Percentiles rank a stretch among this genome's conserved stretches.
phyloP scores from a whole-genome alignment of 805 yeast genomes.

The Starmerella kuoi region DNA sequence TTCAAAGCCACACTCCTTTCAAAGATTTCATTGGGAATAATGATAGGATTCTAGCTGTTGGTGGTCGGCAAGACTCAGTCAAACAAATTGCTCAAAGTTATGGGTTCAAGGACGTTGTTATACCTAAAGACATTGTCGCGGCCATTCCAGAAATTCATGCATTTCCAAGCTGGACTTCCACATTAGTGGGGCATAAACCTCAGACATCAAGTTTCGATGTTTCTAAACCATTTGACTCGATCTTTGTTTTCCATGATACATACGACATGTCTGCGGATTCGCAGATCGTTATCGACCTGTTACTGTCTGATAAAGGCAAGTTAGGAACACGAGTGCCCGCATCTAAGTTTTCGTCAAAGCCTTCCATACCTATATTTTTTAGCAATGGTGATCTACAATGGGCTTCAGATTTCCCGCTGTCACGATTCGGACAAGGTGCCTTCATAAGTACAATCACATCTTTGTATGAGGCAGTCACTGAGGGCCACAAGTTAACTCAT shows the following conservation, averaged over 20 bases:
- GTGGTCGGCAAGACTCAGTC: constrained; percentile 79
- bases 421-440: constrained; percentile 92
- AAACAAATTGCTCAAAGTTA: constrained; percentile 70
- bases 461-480: constrained; percentile 65
- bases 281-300: constrained; percentile 72
- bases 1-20: constrained; percentile 94
- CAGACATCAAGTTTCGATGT: constrained; percentile 39
- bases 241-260: constrained; percentile 81
- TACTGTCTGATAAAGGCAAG: constrained; percentile 62
- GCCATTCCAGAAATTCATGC: constrained; percentile 85
- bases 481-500: constrained; percentile 61
- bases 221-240: constrained; percentile 59
- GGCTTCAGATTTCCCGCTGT: constrained; percentile 75
- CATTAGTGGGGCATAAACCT: constrained; percentile 43
- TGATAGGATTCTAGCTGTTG: constrained; percentile 71
- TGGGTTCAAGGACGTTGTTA: constrained; percentile 72
- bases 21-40: constrained; percentile 57
- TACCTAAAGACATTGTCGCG: constrained; percentile 69
- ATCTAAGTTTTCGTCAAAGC: constrained; percentile 36
- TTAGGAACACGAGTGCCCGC: constrained; percentile 55
- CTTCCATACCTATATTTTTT: constrained; percentile 73
- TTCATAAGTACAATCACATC: constrained; percentile 81
- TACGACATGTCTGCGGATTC: constrained; percentile 76
- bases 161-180: constrained; percentile 65
- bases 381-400: constrained; percentile 88